Conservation (phyloP, 1,284 basidiomycete genomes). For the Ceratobasidium sp. region DNA sequence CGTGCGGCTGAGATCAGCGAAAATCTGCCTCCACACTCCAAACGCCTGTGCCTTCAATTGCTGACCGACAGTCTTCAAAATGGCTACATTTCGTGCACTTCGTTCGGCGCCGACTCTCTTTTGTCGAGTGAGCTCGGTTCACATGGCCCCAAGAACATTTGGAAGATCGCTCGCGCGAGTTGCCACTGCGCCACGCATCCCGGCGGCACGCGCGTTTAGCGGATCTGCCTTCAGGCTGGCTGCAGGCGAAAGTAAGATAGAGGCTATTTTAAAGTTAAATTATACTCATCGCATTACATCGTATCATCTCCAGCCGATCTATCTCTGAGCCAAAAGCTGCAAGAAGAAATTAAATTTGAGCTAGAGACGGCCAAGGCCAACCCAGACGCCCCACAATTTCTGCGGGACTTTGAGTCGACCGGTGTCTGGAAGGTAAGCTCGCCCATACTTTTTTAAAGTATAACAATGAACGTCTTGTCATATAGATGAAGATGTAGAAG, state of each 20-base stretch:
- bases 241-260: constrained; percentile 43
- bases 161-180: constrained; percentile 4
- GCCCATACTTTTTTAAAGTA: constrained; percentile 3
- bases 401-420: constrained; percentile 75
- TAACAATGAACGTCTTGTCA: background rate
- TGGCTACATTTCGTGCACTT: constrained; percentile 33
- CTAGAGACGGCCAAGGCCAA: constrained; percentile 61
- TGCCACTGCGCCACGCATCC: constrained; percentile 20
- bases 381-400: constrained; percentile 72
- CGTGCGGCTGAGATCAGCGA: background rate
- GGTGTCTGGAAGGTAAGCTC: constrained; percentile 76
- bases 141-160: constrained; percentile 12
- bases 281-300: no score
- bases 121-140: constrained; percentile 13
- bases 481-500: constrained; percentile 74
- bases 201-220: constrained; percentile 37
- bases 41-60: background rate
- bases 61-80: constrained; percentile 6
- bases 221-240: constrained; percentile 30
- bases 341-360: constrained; percentile 88
- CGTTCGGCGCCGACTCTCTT: constrained; percentile 13
- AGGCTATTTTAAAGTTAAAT: no score
- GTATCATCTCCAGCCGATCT: constrained; percentile 82
- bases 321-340: constrained; percentile 75
- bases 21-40: background rate